Evolutionary conservation across 371 early-diverging fungal species (phyloP).

Genomic region (Circinella minor): DNA sequence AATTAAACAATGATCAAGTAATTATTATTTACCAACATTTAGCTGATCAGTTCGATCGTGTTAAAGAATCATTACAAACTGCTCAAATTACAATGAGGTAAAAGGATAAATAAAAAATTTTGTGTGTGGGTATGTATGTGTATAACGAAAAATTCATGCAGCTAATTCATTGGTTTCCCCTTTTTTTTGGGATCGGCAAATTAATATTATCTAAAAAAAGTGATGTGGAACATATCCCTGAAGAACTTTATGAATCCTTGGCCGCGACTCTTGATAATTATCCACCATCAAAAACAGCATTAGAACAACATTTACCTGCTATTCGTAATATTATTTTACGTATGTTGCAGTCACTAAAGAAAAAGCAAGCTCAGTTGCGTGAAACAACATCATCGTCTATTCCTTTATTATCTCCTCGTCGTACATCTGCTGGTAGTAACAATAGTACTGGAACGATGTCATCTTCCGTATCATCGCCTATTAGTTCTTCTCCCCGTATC

Average conservation of each 20-base stretch:
- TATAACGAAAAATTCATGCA: background rate
- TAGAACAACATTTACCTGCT: conserved; percentile 59
- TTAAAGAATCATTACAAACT: conserved; percentile 50
- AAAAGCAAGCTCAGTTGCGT: conserved; percentile 54
- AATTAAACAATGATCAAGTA: conserved; percentile 45
- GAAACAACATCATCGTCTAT: conserved; percentile 14
- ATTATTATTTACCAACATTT: conserved; percentile 45
- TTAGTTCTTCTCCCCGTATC: background rate
- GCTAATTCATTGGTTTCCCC: background rate
- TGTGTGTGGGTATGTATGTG: background rate
- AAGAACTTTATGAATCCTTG: conserved; percentile 51
- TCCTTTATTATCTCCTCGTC: conserved; percentile 5
- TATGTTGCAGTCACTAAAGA: conserved; percentile 57
- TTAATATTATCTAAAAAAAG: conserved; percentile 25
- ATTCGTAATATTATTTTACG: conserved; percentile 61
- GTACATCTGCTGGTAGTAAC: background rate
- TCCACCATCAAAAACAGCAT: conserved; percentile 47
- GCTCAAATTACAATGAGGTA: conserved; percentile 57
- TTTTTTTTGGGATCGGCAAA: background rate
- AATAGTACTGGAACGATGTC: conserved; percentile 1
- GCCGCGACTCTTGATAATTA: conserved; percentile 44
- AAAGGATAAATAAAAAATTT: background rate
- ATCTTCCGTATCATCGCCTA: background rate
- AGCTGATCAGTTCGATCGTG: conserved; percentile 43
- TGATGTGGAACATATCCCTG: conserved; percentile 56